These are phyloP conservation scores for Rehmannia glutinosa DNA, from an alignment of 257 asterid species.

Conservation along the genomic window DNA sequence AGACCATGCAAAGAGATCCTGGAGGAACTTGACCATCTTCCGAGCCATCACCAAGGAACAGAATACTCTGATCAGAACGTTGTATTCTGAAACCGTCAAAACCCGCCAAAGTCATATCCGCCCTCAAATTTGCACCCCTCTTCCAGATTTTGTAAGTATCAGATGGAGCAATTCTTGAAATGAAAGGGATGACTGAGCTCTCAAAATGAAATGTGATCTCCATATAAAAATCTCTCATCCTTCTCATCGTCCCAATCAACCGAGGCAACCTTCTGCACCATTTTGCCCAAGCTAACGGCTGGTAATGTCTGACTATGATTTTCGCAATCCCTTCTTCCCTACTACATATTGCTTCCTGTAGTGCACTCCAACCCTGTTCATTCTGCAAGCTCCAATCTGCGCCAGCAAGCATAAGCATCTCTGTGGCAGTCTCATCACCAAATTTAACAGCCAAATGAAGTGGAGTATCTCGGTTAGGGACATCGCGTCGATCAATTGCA, in stretches of 20 bases:
- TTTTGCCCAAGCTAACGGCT: slow-evolving; percentile 97
- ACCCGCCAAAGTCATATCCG: slow-evolving; percentile 97
- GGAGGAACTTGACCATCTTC: slow-evolving; percentile 82
- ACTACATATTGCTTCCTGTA: slow-evolving; percentile 92
- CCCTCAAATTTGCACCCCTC: slow-evolving; percentile 89
- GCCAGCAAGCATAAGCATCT: slow-evolving; percentile 97
- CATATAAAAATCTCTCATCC: slow-evolving; percentile 98
- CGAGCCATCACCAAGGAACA: slow-evolving; percentile 96
- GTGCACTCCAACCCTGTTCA: slow-evolving; percentile 96
- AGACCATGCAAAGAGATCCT: slow-evolving; percentile 81
- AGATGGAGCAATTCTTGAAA: slow-evolving; percentile 94
- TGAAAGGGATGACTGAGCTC: slow-evolving; percentile 96
- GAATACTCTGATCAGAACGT: slow-evolving; percentile 88
- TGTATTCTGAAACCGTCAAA: slow-evolving; percentile 92
- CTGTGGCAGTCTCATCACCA: slow-evolving; percentile 74
- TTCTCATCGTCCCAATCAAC: slow-evolving; percentile 73
- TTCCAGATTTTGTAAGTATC: slow-evolving; percentile 98
- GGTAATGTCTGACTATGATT: slow-evolving; percentile 87
- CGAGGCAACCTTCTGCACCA: slow-evolving; percentile 98
- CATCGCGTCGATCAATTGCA: slow-evolving; percentile 82
- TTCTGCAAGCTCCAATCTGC: slow-evolving; percentile 99
- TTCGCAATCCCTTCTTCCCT: slow-evolving; percentile 83
- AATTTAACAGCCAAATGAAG: slow-evolving; percentile 89
- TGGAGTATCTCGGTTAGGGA: slow-evolving; percentile 86
- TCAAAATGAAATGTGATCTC: slow-evolving; percentile 95